Conservation (phyloP, 441 rosid species). For the Euphorbia schlechtendalii region DNA sequence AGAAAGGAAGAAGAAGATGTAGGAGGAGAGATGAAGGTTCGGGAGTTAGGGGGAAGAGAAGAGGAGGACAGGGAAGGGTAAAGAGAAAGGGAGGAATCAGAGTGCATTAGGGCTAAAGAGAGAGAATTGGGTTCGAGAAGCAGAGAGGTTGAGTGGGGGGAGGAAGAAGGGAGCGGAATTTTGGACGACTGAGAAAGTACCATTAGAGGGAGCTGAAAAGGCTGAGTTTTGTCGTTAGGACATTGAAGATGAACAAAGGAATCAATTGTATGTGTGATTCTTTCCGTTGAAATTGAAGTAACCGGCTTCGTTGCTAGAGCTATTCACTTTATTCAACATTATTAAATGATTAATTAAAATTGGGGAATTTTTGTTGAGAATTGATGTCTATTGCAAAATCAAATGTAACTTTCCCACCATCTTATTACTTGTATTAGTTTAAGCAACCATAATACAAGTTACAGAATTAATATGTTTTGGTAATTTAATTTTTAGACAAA, state of each 20-base stretch:
- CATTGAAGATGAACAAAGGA: conserved; percentile 7
- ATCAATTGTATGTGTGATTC: too few relatives aligned
- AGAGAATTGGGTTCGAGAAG: conserved; percentile 57
- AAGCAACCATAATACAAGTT: too few relatives aligned
- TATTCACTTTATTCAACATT: not conserved
- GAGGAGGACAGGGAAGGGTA: conserved; percentile 34
- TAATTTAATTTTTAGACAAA: too few relatives aligned
- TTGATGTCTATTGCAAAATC: too few relatives aligned
- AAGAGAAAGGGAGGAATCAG: conserved; percentile 58
- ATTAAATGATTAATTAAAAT: too few relatives aligned
- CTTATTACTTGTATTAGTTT: too few relatives aligned
- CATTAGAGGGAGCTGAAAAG: conserved; percentile 26
- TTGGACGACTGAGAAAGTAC: conserved; percentile 54
- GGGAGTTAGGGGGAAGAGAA: conserved; percentile 43
- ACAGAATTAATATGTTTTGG: too few relatives aligned
- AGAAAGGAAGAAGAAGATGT: conserved; percentile 55
- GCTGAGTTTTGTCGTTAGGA: conserved; percentile 12
- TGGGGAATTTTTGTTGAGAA: too few relatives aligned
- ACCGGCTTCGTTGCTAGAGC: not conserved
- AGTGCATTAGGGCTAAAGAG: conserved; percentile 55
- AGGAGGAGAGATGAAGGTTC: conserved; percentile 45
- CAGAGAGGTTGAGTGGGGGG: conserved; percentile 36
- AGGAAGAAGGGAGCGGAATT: conserved; percentile 37
- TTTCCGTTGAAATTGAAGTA: not conserved
- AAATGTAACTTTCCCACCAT: too few relatives aligned